phyloP scores from a whole-genome alignment of 306 rosid species.

The Cicer bijugum region DNA sequence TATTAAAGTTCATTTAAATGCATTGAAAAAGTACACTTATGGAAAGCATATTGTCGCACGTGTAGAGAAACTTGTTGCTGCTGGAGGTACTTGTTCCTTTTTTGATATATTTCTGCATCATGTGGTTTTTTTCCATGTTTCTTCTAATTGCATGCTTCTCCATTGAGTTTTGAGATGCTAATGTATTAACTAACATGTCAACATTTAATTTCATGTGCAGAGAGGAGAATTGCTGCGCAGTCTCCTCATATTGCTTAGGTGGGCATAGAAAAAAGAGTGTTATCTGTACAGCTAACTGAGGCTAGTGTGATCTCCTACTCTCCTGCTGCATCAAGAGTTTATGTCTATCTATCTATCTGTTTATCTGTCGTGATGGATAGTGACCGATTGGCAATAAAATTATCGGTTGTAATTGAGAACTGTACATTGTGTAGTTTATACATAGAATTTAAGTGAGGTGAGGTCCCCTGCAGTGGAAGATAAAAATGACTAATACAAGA shows the following conservation, averaged over 20 bases:
- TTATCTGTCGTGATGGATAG: background rate
- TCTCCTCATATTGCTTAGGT: conserved; percentile 72
- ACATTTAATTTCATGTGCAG: conserved; percentile 52
- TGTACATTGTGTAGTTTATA: conserved; percentile 91
- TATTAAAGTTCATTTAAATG: conserved; percentile 94
- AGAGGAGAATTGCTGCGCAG: conserved; percentile 97
- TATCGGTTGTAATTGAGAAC: conserved; percentile 70
- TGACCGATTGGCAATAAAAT: conserved; percentile 63
- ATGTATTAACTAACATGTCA: conserved; percentile 4
- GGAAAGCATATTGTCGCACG: conserved; percentile 97
- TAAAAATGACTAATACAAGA: conserved; percentile 61
- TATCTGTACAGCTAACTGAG: conserved; percentile 96
- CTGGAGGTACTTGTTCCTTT: conserved; percentile 67
- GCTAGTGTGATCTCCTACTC: conserved; percentile 70
- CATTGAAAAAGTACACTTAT: conserved; percentile 91
- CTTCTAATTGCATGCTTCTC: background rate
- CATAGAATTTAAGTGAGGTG: conserved; percentile 52
- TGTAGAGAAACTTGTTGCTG: conserved; percentile 98
- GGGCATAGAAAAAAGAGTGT: conserved; percentile 50
- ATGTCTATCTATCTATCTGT: conserved; percentile 37
- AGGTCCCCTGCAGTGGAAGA: conserved; percentile 57
- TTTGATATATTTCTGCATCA: background rate
- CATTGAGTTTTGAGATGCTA: background rate
- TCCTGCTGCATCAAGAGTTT: conserved; percentile 44
- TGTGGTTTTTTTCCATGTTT: background rate